Evolutionary conservation across 1,284 basidiomycete genomes (phyloP).

Genomic region (Leccinum huronense): DNA sequence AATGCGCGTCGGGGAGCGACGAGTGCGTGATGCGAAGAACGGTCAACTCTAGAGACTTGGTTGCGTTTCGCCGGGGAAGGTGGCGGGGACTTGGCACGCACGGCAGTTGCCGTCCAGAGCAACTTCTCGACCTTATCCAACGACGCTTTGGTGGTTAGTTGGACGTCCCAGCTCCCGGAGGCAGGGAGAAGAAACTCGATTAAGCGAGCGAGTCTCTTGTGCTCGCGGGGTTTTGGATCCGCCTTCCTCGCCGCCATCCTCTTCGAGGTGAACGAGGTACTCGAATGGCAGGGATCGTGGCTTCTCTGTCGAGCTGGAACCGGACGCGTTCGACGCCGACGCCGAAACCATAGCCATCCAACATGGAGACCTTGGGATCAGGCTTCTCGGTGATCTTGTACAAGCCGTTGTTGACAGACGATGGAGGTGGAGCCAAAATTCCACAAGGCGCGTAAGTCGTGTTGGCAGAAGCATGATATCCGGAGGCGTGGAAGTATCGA

Average conservation of each 20-base stretch:
- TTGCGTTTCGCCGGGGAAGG: constrained; percentile 35
- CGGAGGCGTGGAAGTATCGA: constrained; percentile 49
- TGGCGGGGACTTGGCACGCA: constrained; percentile 44
- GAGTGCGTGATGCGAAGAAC: constrained; percentile 72
- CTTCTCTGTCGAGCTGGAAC: constrained; percentile 81
- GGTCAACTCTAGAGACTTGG: constrained; percentile 53
- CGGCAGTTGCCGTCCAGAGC: constrained; percentile 73
- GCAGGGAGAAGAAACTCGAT: constrained; percentile 81
- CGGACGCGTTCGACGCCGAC: constrained; percentile 75
- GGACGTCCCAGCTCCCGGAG: constrained; percentile 89
- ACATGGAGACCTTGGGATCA: constrained; percentile 70
- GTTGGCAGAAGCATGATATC: constrained; percentile 94
- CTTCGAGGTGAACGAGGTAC: constrained; percentile 81
- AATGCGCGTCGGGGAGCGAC: constrained; percentile 67
- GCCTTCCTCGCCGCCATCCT: constrained; percentile 41
- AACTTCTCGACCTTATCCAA: constrained; percentile 70
- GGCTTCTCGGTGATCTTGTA: constrained; percentile 75
- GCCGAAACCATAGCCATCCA: constrained; percentile 79
- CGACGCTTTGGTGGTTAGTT: constrained; percentile 66
- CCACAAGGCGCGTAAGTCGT: constrained; percentile 91
- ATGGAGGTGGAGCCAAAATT: constrained; percentile 62
- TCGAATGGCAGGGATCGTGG: constrained; percentile 63
- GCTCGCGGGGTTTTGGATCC: constrained; percentile 55
- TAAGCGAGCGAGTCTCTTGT: constrained; percentile 65
- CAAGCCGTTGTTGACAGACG: constrained; percentile 71